phyloP scores from a whole-genome alignment of 106 monocot genomes.

The Acorus gramineus region DNA sequence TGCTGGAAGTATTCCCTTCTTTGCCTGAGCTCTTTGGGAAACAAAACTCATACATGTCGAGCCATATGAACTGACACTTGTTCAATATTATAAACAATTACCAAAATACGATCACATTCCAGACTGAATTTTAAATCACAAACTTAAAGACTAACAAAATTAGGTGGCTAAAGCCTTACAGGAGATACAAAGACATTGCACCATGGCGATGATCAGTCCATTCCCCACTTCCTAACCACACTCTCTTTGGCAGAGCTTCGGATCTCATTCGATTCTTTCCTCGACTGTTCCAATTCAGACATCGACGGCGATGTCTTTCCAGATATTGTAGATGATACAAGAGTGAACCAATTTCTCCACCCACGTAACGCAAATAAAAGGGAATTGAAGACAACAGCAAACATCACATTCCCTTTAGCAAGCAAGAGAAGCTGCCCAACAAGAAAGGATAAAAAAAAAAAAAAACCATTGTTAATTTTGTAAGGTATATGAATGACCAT shows the following conservation, averaged over 20 bases:
- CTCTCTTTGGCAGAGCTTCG: slow-evolving; percentile 58
- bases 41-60: no score
- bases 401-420: slow-evolving; percentile 58
- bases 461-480: no score
- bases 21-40: no score
- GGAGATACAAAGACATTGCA: neutral
- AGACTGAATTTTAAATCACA: no score
- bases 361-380: slow-evolving; percentile 51
- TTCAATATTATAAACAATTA: no score
- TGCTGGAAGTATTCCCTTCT: no score
- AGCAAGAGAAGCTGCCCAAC: slow-evolving; percentile 59
- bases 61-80: no score
- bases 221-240: slow-evolving; percentile 71
- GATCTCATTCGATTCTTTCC: slow-evolving; percentile 1
- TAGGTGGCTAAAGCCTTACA: no score
- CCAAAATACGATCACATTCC: no score
- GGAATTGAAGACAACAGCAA: slow-evolving; percentile 62
- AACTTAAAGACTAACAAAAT: no score
- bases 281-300: slow-evolving; percentile 1
- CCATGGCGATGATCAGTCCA: slow-evolving; percentile 18
- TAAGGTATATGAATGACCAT: neutral
- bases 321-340: slow-evolving; percentile 8
- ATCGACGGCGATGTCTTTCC: slow-evolving; percentile 1
- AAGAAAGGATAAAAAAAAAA: neutral
- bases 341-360: slow-evolving; percentile 28